These are phyloP conservation scores for Chlorella ohadii DNA, from an alignment of 139 green algal species.

Conservation along the genomic window DNA sequence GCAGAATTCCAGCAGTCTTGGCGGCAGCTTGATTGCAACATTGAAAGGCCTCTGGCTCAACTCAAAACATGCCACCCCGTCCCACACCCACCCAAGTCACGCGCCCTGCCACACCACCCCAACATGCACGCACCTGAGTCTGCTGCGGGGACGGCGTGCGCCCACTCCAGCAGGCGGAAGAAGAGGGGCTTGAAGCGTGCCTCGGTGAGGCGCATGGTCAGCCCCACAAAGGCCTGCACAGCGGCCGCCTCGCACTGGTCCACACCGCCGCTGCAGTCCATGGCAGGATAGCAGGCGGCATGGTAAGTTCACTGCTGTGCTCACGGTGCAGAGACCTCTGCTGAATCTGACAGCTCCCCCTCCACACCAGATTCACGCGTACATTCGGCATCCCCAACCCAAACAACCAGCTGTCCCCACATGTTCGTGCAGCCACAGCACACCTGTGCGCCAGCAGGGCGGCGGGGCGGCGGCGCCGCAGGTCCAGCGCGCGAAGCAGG, in stretches of 20 bases:
- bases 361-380: too few relatives aligned
- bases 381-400: too few relatives aligned
- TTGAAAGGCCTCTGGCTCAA: too few relatives aligned
- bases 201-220: slow-evolving; percentile 94
- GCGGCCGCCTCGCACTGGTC: slow-evolving; percentile 59
- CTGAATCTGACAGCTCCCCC: too few relatives aligned
- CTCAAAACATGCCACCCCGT: too few relatives aligned
- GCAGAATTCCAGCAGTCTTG: too few relatives aligned
- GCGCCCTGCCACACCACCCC: not conserved
- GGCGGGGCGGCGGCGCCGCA: slow-evolving; percentile 62
- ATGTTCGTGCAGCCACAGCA: not conserved
- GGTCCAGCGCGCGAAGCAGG: slow-evolving; percentile 80
- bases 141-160: slow-evolving; percentile 25
- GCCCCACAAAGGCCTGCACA: slow-evolving; percentile 62
- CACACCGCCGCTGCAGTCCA: slow-evolving; percentile 19
- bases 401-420: too few relatives aligned
- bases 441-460: slow-evolving; percentile 8
- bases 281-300: not conserved
- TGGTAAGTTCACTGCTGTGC: too few relatives aligned
- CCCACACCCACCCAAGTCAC: not conserved
- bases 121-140: slow-evolving; percentile 15
- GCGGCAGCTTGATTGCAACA: too few relatives aligned
- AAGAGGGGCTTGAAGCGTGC: slow-evolving; percentile 93
- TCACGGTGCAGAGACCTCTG: too few relatives aligned
- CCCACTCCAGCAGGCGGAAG: slow-evolving; percentile 88